Conservation (phyloP, 441 rosid genomes). For the California macrophylla region DNA sequence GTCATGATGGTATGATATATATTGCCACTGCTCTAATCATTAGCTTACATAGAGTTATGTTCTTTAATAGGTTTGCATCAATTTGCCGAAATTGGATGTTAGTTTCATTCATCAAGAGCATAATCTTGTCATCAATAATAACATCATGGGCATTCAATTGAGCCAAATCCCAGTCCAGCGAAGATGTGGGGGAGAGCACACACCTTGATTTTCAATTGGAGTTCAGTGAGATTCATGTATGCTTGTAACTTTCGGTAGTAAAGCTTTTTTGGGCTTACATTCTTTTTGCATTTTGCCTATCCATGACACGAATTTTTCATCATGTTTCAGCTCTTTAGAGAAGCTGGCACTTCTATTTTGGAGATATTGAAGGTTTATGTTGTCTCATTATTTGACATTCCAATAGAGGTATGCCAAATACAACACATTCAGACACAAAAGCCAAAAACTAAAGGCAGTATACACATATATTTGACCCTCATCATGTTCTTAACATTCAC, state of each 20-base stretch:
- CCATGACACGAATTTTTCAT: conserved; percentile 23
- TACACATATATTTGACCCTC: neutral
- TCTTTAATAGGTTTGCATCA: conserved; percentile 57
- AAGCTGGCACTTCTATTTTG: conserved; percentile 63
- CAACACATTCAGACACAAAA: conserved; percentile 2
- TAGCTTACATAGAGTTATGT: conserved; percentile 10
- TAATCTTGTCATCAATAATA: conserved; percentile 58
- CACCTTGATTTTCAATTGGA: conserved; percentile 86
- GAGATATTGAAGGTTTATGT: conserved; percentile 86
- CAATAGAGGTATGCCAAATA: conserved; percentile 54
- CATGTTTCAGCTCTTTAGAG: conserved; percentile 75
- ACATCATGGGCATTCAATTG: conserved; percentile 76
- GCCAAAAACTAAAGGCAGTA: neutral
- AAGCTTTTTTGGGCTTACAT: conserved; percentile 24
- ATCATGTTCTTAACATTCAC: neutral
- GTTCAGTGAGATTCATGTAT: conserved; percentile 94
- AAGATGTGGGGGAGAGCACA: conserved; percentile 86
- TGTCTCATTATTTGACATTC: conserved; percentile 67
- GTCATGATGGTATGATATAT: neutral
- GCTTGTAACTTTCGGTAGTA: conserved; percentile 18
- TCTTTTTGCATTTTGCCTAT: conserved; percentile 13
- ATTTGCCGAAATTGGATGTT: conserved; percentile 71
- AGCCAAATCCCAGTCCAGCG: conserved; percentile 61
- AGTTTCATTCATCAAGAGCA: conserved; percentile 65
- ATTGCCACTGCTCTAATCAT: neutral